phyloP scores from a whole-genome alignment of 179 eudicot species.

The Gypsophila paniculata region DNA sequence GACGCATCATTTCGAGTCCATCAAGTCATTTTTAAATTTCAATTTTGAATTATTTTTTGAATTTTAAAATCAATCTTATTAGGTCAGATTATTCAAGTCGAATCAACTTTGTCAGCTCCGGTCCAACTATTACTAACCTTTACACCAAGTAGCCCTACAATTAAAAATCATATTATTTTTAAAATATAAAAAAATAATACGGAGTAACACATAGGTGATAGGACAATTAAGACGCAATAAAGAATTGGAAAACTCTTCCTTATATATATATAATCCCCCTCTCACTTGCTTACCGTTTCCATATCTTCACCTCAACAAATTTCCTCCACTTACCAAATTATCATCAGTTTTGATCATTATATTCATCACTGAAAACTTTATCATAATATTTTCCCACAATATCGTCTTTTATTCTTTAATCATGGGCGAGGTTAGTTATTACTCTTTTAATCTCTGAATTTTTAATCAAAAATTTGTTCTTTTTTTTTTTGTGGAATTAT shows the following conservation, averaged over 20 bases:
- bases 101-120: too few relatives aligned
- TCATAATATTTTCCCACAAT: not conserved
- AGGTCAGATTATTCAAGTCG: too few relatives aligned
- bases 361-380: not conserved
- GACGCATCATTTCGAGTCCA: too few relatives aligned
- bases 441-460: not conserved
- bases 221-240: not conserved
- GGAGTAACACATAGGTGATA: too few relatives aligned
- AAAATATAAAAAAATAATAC: not conserved
- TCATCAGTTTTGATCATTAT: not conserved
- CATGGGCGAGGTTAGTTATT: slow-evolving; percentile 17
- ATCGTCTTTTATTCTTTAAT: not conserved
- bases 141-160: too few relatives aligned
- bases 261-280: slow-evolving; percentile 4
- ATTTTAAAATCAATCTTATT: too few relatives aligned
- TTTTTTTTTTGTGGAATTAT: not conserved
- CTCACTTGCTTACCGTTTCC: slow-evolving; percentile 12
- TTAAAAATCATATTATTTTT: too few relatives aligned
- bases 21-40: too few relatives aligned
- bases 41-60: too few relatives aligned
- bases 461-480: not conserved
- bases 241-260: not conserved
- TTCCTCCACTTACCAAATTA: not conserved
- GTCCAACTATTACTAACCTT: too few relatives aligned
- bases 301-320: not conserved